Conservation (phyloP, 2,329 filamentous ascomycete species). For the Aspergillus puulaauensis region DNA sequence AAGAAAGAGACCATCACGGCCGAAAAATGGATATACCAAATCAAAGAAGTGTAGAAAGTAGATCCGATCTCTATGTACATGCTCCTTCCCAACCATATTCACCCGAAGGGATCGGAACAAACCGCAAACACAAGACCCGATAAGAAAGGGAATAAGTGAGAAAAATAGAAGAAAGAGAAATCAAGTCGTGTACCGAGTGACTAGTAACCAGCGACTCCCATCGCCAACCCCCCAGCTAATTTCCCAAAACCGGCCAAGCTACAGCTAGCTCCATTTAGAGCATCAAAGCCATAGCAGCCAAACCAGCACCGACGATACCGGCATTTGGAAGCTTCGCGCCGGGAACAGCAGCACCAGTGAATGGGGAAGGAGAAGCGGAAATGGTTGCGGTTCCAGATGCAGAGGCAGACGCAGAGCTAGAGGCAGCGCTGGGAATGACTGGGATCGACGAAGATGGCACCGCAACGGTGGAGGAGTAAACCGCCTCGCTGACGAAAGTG, state of each 20-base stretch:
- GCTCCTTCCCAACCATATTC: background rate
- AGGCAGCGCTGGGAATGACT: too few species aligned
- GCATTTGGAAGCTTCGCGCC: slow-evolving; percentile 24
- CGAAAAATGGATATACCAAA: background rate
- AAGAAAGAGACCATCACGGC: background rate
- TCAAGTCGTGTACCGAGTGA: background rate
- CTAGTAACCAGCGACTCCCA: background rate
- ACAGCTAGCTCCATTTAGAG: slow-evolving; percentile 23
- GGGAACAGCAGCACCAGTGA: slow-evolving; percentile 22
- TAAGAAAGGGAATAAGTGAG: background rate
- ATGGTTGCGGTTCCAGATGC: background rate
- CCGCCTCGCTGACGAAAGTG: background rate
- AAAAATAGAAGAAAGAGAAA: background rate
- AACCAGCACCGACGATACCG: slow-evolving; percentile 29
- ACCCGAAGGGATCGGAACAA: background rate
- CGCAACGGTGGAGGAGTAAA: background rate
- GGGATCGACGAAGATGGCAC: background rate
- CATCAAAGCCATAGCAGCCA: slow-evolving; percentile 30
- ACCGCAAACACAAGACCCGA: background rate
- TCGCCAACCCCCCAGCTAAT: background rate
- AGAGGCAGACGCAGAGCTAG: background rate
- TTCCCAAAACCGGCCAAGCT: background rate
- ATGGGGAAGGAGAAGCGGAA: slow-evolving; percentile 12
- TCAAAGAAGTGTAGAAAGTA: background rate
- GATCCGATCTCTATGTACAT: background rate